These are phyloP conservation scores for Cladophialophora bantiana DNA, from an alignment of 2,329 filamentous ascomycete species.

Conservation along the genomic window DNA sequence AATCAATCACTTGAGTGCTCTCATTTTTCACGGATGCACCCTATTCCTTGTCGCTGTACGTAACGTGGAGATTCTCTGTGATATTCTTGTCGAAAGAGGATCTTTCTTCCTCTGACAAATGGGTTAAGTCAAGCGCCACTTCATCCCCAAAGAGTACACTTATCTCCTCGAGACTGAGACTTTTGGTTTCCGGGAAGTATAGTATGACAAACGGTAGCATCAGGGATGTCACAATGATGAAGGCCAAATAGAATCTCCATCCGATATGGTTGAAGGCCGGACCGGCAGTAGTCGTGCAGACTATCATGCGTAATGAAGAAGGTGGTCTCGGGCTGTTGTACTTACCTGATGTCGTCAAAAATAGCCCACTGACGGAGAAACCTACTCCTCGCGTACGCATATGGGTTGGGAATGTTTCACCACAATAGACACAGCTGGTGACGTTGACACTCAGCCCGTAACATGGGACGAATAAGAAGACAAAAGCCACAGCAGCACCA, in stretches of 20 bases:
- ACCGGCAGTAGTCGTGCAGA: conserved; percentile 13
- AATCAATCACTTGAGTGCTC: not conserved
- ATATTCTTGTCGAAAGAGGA: not conserved
- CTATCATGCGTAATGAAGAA: not conserved
- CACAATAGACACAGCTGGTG: conserved; percentile 38
- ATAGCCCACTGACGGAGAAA: conserved; percentile 40
- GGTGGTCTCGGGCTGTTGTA: not conserved
- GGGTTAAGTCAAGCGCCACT: conserved; percentile 14
- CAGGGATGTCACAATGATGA: conserved; percentile 38
- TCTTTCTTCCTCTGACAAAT: conserved; percentile 4
- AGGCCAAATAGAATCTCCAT: conserved; percentile 49
- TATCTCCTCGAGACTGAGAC: conserved; percentile 45
- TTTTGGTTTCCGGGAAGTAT: conserved; percentile 46
- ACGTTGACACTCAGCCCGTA: conserved; percentile 40
- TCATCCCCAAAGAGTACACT: conserved; percentile 45
- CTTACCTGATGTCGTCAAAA: conserved; percentile 23
- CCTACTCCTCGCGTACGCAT: conserved; percentile 28
- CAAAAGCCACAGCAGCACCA: conserved; percentile 47
- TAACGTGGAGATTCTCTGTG: not conserved
- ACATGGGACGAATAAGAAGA: conserved; percentile 49
- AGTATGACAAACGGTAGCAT: conserved; percentile 43
- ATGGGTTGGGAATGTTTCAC: conserved; percentile 33
- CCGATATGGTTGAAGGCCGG: conserved; percentile 43
- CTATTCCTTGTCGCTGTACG: not conserved
- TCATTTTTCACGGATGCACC: not conserved